Evolutionary conservation across 768 basidiomycete genomes (phyloP).

Genomic region (Daedalea quercina): DNA sequence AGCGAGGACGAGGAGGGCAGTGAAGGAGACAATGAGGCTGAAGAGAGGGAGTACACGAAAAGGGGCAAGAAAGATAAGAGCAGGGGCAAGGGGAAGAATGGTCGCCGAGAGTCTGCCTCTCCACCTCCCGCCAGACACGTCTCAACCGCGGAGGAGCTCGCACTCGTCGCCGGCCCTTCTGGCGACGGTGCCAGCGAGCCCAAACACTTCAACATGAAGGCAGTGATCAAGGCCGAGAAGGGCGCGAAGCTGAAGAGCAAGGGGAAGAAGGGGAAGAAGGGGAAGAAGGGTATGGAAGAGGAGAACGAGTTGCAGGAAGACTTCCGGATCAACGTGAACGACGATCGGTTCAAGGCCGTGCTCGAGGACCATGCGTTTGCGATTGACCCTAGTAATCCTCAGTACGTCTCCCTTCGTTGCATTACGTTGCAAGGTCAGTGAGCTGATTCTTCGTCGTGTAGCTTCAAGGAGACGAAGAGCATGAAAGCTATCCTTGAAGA

Average conservation of each 20-base stretch:
- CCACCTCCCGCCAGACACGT: slow-evolving; percentile 2
- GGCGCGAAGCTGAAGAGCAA: slow-evolving; percentile 33
- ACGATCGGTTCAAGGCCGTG: slow-evolving; percentile 81
- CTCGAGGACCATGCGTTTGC: slow-evolving; percentile 91
- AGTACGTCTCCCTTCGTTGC: slow-evolving; percentile 50
- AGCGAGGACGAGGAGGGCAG: slow-evolving; percentile 28
- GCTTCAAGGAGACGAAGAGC: slow-evolving; percentile 88
- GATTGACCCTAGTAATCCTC: slow-evolving; percentile 93
- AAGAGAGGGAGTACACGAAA: slow-evolving; percentile 14
- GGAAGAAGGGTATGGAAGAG: slow-evolving; percentile 43
- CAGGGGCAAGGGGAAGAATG: slow-evolving; percentile 18
- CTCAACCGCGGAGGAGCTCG: slow-evolving; percentile 59
- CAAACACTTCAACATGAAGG: slow-evolving; percentile 86
- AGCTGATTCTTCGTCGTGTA: too few species aligned
- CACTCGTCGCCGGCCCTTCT: slow-evolving; percentile 47
- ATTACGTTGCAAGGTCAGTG: too few species aligned
- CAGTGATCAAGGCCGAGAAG: slow-evolving; percentile 85
- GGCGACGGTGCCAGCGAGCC: slow-evolving; percentile 48
- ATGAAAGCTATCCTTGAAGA: slow-evolving; percentile 86
- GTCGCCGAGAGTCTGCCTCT: slow-evolving; percentile 9
- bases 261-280: slow-evolving; percentile 32
- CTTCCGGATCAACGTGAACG: slow-evolving; percentile 79
- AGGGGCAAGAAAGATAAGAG: slow-evolving; percentile 10
- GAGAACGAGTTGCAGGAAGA: slow-evolving; percentile 68
- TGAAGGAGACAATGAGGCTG: slow-evolving; percentile 11